A percentile compares a stretch with the other conserved stretches of the same genome.
These are phyloP conservation scores for Panicum virgatum DNA, from an alignment of 202 grass and related monocot species.

Conservation along the genomic window DNA sequence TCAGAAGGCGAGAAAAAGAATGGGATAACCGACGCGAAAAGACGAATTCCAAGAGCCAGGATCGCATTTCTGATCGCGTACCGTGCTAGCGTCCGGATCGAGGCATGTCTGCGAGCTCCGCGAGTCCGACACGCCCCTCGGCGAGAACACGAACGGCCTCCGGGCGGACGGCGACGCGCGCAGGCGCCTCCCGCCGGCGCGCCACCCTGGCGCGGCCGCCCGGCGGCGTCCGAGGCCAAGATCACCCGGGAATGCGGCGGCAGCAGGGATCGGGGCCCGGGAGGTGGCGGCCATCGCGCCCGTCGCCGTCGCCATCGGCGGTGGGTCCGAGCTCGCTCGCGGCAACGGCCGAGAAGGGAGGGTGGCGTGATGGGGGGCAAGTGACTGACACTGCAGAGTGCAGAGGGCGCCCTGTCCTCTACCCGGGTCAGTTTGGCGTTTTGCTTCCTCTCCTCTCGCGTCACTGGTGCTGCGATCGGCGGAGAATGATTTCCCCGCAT, in stretches of 20 bases:
- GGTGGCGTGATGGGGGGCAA: conserved; percentile 8
- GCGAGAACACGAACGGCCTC: conserved; percentile 49
- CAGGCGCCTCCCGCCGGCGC: background rate
- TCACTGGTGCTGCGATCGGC: too few relatives aligned
- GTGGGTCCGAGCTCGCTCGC: background rate
- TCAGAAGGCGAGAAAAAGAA: background rate
- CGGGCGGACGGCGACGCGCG: background rate
- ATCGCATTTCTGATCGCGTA: conserved; percentile 24
- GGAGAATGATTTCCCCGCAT: conserved; percentile 10
- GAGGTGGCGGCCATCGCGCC: conserved; percentile 28
- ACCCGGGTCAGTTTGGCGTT: conserved; percentile 17
- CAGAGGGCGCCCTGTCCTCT: conserved; percentile 24
- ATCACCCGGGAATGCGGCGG: background rate
- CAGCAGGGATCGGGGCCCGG: conserved; percentile 21
- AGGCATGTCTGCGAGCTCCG: conserved; percentile 87
- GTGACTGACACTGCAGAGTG: conserved; percentile 29
- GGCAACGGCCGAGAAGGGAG: conserved; percentile 16
- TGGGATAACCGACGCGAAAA: background rate
- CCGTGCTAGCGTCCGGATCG: conserved; percentile 91
- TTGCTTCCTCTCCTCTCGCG: background rate
- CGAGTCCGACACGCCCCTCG: conserved; percentile 76
- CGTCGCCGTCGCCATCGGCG: conserved; percentile 46
- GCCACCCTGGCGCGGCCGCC: background rate
- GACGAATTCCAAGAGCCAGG: too few relatives aligned
- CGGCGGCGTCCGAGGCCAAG: background rate